Evolutionary conservation across 345 rosid genomes (phyloP).

Genomic region (Pistacia integerrima): DNA sequence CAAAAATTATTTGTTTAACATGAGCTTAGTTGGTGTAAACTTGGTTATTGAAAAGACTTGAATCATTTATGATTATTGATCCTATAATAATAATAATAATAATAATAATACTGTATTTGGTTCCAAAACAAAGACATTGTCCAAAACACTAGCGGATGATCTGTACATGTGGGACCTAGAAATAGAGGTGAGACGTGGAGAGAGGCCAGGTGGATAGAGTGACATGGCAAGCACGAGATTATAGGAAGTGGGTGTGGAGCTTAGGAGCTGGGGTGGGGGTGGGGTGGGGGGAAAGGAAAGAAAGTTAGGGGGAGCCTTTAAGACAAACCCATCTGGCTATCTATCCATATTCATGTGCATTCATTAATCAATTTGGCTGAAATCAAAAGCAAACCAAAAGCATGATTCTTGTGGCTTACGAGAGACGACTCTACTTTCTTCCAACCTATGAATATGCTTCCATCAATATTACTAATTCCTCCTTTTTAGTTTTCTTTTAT

Average conservation of each 20-base stretch:
- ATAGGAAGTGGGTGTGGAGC: background rate
- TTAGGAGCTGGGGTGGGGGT: background rate
- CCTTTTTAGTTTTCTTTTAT: background rate
- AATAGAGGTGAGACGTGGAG: slow-evolving; percentile 25
- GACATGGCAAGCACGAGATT: slow-evolving; percentile 28
- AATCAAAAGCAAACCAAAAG: slow-evolving; percentile 43
- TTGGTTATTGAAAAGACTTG: no score
- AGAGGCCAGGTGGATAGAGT: background rate
- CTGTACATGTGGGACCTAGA: slow-evolving; percentile 24
- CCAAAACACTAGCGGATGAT: slow-evolving; percentile 21
- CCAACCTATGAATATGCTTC: slow-evolving; percentile 21
- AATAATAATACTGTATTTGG: background rate
- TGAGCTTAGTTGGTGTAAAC: no score
- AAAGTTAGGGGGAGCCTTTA: slow-evolving; percentile 27
- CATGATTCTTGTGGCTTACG: slow-evolving; percentile 58
- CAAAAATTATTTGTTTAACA: no score
- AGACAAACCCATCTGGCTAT: slow-evolving; percentile 46
- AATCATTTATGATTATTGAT: no score
- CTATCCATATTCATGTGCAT: slow-evolving; percentile 55
- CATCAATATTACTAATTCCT: slow-evolving; percentile 11
- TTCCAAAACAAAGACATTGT: slow-evolving; percentile 13
- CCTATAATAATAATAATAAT: no score
- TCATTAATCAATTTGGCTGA: slow-evolving; percentile 39
- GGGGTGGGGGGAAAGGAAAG: slow-evolving; percentile 19
- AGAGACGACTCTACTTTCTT: slow-evolving; percentile 34